Evolutionary conservation across 2,329 filamentous ascomycete species (phyloP).

Genomic region (Alternaria dauci): DNA sequence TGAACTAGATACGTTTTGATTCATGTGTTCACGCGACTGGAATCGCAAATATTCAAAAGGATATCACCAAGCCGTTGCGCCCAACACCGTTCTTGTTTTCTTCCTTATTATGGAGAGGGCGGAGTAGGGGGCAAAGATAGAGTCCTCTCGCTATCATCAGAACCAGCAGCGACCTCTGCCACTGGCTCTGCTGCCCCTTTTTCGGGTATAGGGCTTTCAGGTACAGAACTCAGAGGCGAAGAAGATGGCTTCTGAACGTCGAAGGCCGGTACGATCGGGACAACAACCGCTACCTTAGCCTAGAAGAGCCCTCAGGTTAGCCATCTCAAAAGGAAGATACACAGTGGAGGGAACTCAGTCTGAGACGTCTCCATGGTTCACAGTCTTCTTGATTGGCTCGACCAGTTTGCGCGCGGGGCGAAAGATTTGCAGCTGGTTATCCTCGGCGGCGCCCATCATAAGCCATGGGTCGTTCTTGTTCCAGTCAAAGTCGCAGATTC

Average conservation of each 20-base stretch:
- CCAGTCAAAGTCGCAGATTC: slow-evolving; percentile 97
- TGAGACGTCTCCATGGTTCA: slow-evolving; percentile 51
- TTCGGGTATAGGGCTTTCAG: background rate
- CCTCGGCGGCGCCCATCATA: slow-evolving; percentile 92
- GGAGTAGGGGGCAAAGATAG: background rate
- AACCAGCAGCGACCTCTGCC: background rate
- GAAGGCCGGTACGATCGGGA: background rate
- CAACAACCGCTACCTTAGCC: background rate
- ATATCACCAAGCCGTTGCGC: slow-evolving; percentile 10
- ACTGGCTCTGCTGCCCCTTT: background rate
- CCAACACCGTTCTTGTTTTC: background rate
- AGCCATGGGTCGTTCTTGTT: slow-evolving; percentile 97
- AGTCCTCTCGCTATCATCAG: background rate
- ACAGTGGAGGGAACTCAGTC: slow-evolving; percentile 34
- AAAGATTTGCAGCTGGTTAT: slow-evolving; percentile 93
- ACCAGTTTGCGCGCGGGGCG: slow-evolving; percentile 51
- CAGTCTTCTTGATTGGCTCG: slow-evolving; percentile 46
- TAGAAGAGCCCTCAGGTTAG: background rate
- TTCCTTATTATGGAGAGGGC: background rate
- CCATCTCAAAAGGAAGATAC: slow-evolving; percentile 2
- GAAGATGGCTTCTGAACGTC: background rate
- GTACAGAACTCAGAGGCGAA: background rate
- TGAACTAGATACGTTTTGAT: background rate
- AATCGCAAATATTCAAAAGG: background rate
- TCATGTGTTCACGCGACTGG: background rate